Evolutionary conservation across 306 rosid genomes (phyloP).

Genomic region (Lathyrus aphaca): DNA sequence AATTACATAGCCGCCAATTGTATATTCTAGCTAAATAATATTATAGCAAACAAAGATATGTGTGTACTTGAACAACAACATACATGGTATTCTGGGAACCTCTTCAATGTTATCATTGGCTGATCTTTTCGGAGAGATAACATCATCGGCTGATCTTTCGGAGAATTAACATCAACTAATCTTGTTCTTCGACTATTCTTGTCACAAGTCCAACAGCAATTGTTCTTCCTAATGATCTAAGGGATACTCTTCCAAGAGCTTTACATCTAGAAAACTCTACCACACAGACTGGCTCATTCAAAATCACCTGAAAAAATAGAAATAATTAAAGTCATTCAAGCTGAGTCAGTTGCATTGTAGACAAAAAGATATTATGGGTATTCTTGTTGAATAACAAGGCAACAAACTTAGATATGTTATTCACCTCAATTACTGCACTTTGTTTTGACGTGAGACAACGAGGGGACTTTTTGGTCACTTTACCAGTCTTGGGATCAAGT

Average conservation of each 20-base stretch:
- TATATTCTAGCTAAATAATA: slow-evolving; percentile 20
- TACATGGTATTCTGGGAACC: slow-evolving; percentile 24
- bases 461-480: slow-evolving; percentile 79
- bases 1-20: slow-evolving; percentile 25
- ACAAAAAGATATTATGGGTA: not conserved
- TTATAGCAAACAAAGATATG: slow-evolving; percentile 19
- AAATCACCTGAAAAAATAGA: slow-evolving; percentile 58
- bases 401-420: slow-evolving; percentile 15
- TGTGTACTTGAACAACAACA: slow-evolving; percentile 30
- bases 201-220: slow-evolving; percentile 81
- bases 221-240: slow-evolving; percentile 85
- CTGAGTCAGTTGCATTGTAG: not conserved
- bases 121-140: not conserved
- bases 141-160: not conserved
- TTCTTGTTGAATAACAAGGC: slow-evolving; percentile 6
- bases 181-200: slow-evolving; percentile 59
- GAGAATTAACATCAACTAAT: slow-evolving; percentile 15
- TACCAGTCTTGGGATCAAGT: slow-evolving; percentile 88
- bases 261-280: slow-evolving; percentile 68
- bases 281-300: slow-evolving; percentile 78
- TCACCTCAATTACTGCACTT: slow-evolving; percentile 91
- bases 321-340: slow-evolving; percentile 26
- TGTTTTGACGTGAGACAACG: slow-evolving; percentile 87
- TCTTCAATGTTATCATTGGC: slow-evolving; percentile 8
- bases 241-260: slow-evolving; percentile 84